Conservation (phyloP, 306 rosid genomes). For the Cicer cuneatum region DNA sequence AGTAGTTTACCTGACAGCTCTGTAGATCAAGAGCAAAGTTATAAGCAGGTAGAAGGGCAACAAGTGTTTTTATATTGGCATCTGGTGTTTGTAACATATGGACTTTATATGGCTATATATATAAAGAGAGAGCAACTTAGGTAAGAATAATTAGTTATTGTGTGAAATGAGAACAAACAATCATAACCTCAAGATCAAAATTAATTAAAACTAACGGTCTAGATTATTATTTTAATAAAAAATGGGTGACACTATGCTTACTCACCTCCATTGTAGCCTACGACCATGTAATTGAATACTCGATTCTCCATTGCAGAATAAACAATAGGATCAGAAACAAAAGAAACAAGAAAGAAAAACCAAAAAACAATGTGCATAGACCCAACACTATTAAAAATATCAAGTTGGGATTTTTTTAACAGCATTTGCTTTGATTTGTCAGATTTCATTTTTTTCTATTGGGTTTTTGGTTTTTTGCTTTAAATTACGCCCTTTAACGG, state of each 20-base stretch:
- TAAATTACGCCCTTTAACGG: background rate
- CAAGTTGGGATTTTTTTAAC: background rate
- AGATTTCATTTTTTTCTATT: background rate
- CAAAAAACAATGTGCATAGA: background rate
- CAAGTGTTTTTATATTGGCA: slow-evolving; percentile 30
- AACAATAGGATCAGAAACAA: no score
- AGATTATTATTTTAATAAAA: background rate
- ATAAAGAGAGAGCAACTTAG: background rate
- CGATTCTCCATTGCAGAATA: background rate
- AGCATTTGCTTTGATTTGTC: background rate
- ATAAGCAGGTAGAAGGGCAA: slow-evolving; percentile 6
- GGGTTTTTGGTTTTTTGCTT: background rate
- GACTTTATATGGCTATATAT: background rate
- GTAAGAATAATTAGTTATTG: background rate
- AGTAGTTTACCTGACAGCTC: background rate
- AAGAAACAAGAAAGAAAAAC: background rate
- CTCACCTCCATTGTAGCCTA: background rate
- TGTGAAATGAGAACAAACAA: background rate
- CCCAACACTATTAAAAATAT: background rate
- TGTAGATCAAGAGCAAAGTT: background rate
- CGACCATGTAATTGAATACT: background rate
- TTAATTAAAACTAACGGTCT: background rate
- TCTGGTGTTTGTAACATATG: background rate
- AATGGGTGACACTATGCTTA: background rate
- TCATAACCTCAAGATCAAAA: background rate